Conservation (phyloP, 1,284 basidiomycete genomes). For the Fomitiporia mediterranea region DNA sequence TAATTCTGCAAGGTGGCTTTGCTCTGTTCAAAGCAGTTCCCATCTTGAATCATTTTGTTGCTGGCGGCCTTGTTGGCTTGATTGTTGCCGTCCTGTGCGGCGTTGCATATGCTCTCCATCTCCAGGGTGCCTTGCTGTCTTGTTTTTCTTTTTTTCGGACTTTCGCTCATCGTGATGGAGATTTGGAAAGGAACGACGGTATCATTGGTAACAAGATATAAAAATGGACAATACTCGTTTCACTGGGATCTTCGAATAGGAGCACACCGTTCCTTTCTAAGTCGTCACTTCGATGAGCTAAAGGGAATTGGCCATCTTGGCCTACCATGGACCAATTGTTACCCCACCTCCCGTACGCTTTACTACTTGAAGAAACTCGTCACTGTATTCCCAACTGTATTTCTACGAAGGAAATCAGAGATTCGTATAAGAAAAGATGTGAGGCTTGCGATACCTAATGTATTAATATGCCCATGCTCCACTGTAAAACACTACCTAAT, state of each 20-base stretch:
- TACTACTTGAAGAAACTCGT: background rate
- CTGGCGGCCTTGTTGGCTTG: background rate
- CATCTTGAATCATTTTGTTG: slow-evolving; percentile 2
- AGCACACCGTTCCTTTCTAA: background rate
- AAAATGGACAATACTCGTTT: too few species aligned
- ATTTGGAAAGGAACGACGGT: background rate
- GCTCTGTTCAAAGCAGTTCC: slow-evolving; percentile 1
- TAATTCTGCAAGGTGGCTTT: slow-evolving; percentile 7
- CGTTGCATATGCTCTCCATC: background rate
- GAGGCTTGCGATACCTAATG: background rate
- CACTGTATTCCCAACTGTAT: background rate
- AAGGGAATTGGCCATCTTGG: too few species aligned
- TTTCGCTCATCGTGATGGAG: background rate
- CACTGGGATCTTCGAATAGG: too few species aligned
- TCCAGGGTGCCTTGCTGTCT: background rate
- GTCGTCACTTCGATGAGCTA: background rate
- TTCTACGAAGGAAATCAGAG: background rate
- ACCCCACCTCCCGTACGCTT: background rate
- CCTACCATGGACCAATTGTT: background rate
- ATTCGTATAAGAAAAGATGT: background rate
- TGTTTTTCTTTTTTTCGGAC: background rate
- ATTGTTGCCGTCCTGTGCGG: slow-evolving; percentile 1
- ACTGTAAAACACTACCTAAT: background rate
- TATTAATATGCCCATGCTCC: background rate
- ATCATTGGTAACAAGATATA: background rate